Conservation (phyloP, 495 filamentous ascomycete species). For the Neurospora sp. region DNA sequence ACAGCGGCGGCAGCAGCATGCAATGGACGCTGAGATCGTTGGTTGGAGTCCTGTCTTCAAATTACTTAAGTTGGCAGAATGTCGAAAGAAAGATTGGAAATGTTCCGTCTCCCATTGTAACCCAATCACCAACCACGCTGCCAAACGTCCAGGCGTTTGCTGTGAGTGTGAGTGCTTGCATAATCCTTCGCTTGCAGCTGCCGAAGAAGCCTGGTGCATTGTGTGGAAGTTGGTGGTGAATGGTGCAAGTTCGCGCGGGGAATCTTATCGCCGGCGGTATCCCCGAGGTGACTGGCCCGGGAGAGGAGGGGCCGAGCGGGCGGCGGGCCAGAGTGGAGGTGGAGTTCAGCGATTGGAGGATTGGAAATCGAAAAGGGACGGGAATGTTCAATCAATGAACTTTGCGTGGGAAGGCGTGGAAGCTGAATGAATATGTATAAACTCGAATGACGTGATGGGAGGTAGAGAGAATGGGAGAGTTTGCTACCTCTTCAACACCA, state of each 20-base stretch:
- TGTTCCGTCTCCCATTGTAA: background rate
- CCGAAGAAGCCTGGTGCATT: background rate
- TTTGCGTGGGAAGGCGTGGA: background rate
- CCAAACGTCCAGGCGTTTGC: background rate
- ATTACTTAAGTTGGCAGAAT: background rate
- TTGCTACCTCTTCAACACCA: background rate
- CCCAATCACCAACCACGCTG: background rate
- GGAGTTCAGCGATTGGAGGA: background rate
- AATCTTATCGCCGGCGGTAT: background rate
- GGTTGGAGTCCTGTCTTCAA: background rate
- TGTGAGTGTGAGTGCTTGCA: background rate
- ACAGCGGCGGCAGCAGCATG: background rate
- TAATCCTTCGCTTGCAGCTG: background rate
- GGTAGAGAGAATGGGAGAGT: background rate
- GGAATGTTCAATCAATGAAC: background rate
- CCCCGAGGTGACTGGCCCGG: background rate
- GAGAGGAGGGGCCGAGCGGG: background rate
- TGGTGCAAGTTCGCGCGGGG: background rate
- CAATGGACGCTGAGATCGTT: background rate
- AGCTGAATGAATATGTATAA: background rate
- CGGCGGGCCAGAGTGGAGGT: background rate
- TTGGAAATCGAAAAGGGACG: background rate
- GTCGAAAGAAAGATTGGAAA: background rate
- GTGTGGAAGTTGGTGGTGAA: background rate
- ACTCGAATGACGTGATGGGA: background rate